These are phyloP conservation scores for Stagonosporopsis cucurbitacearum DNA, from an alignment of 2,329 filamentous ascomycete species.

Conservation along the genomic window DNA sequence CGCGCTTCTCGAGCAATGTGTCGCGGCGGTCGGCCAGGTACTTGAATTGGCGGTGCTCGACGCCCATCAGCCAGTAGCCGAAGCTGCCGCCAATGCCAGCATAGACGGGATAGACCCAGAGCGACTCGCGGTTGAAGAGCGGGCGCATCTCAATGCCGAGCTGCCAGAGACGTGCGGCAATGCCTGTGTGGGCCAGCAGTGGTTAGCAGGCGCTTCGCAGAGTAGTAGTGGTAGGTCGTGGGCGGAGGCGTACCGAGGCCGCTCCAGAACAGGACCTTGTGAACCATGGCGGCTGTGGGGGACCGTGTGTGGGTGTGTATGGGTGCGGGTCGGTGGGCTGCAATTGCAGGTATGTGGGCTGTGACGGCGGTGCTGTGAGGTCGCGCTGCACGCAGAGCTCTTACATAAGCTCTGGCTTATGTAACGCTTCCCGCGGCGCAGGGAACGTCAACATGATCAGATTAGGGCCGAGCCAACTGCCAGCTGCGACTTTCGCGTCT, in stretches of 20 bases:
- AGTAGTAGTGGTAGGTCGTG: constrained; percentile 17
- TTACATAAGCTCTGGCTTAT: constrained; percentile 14
- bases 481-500: constrained; percentile 3
- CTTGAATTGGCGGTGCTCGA: constrained; percentile 81
- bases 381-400: constrained; percentile 32
- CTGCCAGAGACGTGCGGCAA: constrained; percentile 93
- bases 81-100: constrained; percentile 86
- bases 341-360: constrained; percentile 24
- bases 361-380: constrained; percentile 27
- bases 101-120: constrained; percentile 93
- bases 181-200: constrained; percentile 62
- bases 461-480: constrained; percentile 2
- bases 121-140: constrained; percentile 80
- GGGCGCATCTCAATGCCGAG: constrained; percentile 98
- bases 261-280: constrained; percentile 78
- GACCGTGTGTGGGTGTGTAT: constrained; percentile 13
- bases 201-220: constrained; percentile 31
- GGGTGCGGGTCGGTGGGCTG: constrained; percentile 14
- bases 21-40: constrained; percentile 81
- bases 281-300: constrained; percentile 52
- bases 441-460: constrained; percentile 1
- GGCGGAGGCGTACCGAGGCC: constrained; percentile 78
- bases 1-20: constrained; percentile 85
- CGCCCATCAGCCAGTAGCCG: constrained; percentile 94
- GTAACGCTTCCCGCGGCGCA: constrained; percentile 13